Conservation (phyloP, 345 rosid genomes). For the Cardamine chenopodiifolia region DNA sequence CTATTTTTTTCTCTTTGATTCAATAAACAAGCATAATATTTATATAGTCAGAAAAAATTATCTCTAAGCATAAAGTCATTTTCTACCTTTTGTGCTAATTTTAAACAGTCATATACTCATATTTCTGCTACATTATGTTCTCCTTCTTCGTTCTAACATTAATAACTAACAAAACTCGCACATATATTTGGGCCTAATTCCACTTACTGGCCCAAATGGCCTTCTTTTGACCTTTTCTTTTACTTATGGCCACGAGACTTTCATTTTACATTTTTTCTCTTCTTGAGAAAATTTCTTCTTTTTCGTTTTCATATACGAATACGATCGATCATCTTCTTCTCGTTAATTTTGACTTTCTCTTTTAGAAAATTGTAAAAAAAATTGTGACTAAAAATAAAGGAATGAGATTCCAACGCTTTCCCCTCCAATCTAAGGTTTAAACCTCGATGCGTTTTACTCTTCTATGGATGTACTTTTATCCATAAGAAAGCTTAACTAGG, state of each 20-base stretch:
- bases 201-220: not conserved
- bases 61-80: not conserved
- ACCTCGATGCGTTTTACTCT: not conserved
- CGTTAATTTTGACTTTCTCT: not conserved
- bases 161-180: not conserved
- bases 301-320: not conserved
- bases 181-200: not conserved
- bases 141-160: not conserved
- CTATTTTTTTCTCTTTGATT: not conserved
- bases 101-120: not conserved
- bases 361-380: not conserved
- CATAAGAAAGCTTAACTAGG: slow-evolving; percentile 7
- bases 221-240: no score
- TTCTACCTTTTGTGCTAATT: not conserved
- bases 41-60: not conserved
- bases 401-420: no score
- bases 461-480: not conserved
- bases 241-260: no score
- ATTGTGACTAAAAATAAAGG: no score
- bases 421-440: not conserved
- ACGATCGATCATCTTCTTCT: not conserved
- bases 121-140: not conserved
- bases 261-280: not conserved
- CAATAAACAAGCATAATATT: no score
- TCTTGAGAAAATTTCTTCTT: no score